Conservation (phyloP, 2,329 filamentous ascomycete species). For the Botrytis cinerea region DNA sequence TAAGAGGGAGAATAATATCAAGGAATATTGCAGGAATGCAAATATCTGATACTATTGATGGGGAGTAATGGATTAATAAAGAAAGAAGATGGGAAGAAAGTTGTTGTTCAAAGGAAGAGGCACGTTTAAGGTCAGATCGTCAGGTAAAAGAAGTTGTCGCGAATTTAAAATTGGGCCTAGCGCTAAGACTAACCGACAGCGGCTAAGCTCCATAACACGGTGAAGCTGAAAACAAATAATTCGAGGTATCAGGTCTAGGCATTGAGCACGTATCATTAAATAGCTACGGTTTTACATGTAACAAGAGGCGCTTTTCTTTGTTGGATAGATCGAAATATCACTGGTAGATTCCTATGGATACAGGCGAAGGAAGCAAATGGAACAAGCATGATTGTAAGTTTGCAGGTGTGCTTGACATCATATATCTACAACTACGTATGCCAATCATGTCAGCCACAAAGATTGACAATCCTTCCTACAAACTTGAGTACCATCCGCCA, state of each 20-base stretch:
- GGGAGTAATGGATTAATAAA: not conserved
- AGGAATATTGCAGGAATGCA: slow-evolving; percentile 2
- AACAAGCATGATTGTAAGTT: not conserved
- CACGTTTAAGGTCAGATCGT: slow-evolving; percentile 15
- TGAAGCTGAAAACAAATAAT: slow-evolving; percentile 11
- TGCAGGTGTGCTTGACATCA: not conserved
- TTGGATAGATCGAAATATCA: not conserved
- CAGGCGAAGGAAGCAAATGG: no score
- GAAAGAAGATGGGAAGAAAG: slow-evolving; percentile 7
- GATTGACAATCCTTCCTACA: not conserved
- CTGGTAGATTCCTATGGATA: not conserved
- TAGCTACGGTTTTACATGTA: not conserved
- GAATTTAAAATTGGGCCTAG: slow-evolving; percentile 22
- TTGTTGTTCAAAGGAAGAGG: slow-evolving; percentile 24
- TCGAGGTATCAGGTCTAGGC: not conserved
- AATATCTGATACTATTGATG: slow-evolving; percentile 11
- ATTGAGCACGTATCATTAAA: not conserved
- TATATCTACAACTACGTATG: not conserved
- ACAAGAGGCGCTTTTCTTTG: not conserved
- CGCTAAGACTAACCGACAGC: slow-evolving; percentile 23
- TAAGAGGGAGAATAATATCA: slow-evolving; percentile 1
- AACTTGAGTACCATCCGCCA: not conserved
- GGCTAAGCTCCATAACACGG: slow-evolving; percentile 14
- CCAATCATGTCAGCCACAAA: not conserved
- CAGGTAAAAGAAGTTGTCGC: slow-evolving; percentile 24